phyloP scores from a whole-genome alignment of 2,329 filamentous ascomycete species.

The Talaromyces sp. region DNA sequence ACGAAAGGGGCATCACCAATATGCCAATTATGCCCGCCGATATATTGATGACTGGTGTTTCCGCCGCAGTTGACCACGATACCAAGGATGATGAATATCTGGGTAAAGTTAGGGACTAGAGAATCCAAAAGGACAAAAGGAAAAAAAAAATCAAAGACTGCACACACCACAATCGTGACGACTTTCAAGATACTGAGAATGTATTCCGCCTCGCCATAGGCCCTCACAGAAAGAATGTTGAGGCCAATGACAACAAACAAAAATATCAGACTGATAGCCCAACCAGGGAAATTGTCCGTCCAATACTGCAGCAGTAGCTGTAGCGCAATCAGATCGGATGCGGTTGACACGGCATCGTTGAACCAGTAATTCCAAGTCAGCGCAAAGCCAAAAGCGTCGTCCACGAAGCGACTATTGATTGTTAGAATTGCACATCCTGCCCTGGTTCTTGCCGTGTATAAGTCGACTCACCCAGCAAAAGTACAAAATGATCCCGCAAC shows the following conservation, averaged over 20 bases:
- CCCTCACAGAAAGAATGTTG: conserved; percentile 52
- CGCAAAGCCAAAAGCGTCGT: conserved; percentile 44
- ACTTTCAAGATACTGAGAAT: conserved; percentile 43
- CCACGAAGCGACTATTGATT: conserved; percentile 39
- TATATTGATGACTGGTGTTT: conserved; percentile 53
- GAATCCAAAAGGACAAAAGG: conserved; percentile 24
- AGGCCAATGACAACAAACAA: conserved; percentile 53
- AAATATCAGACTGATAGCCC: conserved; percentile 61
- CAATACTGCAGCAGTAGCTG: conserved; percentile 60
- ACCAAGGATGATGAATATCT: conserved; percentile 61
- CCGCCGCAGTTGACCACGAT: conserved; percentile 59
- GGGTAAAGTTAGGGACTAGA: not conserved
- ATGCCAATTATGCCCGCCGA: conserved; percentile 58
- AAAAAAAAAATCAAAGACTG: no score
- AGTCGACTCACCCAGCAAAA: conserved; percentile 47
- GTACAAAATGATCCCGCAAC: conserved; percentile 55
- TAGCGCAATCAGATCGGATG: conserved; percentile 58
- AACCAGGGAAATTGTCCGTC: conserved; percentile 60
- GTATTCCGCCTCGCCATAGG: conserved; percentile 52
- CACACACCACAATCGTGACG: conserved; percentile 39
- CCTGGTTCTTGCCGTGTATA: not conserved
- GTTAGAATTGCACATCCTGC: not conserved
- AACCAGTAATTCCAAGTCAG: conserved; percentile 56
- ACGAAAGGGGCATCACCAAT: conserved; percentile 61
- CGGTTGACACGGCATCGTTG: conserved; percentile 60